These are phyloP conservation scores for Pythium folliculosum DNA, from an alignment of 352 stramenopile genomes.

Conservation along the genomic window DNA sequence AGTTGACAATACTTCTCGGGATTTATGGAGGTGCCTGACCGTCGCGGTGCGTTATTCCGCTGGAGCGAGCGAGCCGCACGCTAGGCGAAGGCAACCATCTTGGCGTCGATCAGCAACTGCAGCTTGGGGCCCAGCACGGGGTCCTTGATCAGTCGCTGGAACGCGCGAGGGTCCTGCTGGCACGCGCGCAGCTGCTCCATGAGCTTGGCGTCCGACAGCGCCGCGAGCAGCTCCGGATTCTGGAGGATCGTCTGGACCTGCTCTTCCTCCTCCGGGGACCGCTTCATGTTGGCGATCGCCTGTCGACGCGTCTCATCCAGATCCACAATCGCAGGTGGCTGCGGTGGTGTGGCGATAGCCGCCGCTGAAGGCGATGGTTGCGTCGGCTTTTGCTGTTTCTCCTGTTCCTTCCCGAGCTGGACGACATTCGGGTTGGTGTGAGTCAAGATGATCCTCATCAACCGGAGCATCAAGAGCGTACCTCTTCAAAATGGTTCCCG, in stretches of 20 bases:
- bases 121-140: constrained; percentile 52
- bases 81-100: constrained; percentile 57
- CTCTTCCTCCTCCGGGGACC: constrained; percentile 56
- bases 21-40: too few relatives aligned
- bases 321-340: constrained; percentile 54
- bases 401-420: constrained; percentile 45
- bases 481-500: constrained; percentile 75
- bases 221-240: constrained; percentile 61
- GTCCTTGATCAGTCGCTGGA: constrained; percentile 50
- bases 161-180: constrained; percentile 39
- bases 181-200: constrained; percentile 58
- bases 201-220: constrained; percentile 55
- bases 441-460: background rate
- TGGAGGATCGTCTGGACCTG: constrained; percentile 69
- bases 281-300: constrained; percentile 61
- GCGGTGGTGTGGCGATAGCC: constrained; percentile 4
- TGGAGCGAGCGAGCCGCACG: too few relatives aligned
- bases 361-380: background rate
- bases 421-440: background rate
- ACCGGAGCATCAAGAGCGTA: constrained; percentile 19
- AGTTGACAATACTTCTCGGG: background rate
- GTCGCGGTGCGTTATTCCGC: too few relatives aligned
- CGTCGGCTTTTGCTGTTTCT: constrained; percentile 12
- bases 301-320: constrained; percentile 51
- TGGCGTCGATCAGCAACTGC: constrained; percentile 49